A percentile compares a stretch with the other conserved stretches of the same genome.
Evolutionary conservation across 495 filamentous ascomycete genomes (phyloP).

Genomic region (Tuber magnatum): DNA sequence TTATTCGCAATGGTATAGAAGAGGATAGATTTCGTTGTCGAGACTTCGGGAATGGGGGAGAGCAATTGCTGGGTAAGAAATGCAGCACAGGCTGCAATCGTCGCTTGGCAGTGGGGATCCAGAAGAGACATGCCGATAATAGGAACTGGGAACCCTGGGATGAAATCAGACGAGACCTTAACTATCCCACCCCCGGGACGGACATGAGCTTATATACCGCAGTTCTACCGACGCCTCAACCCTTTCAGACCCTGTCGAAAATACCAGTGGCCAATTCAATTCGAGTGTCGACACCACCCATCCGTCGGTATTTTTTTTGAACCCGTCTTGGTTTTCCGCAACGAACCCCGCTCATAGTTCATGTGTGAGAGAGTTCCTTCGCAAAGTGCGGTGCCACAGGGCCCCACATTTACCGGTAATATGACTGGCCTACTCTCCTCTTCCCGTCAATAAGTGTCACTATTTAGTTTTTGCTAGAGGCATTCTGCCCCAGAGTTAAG

Average conservation of each 20-base stretch:
- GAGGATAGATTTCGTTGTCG: slow-evolving; percentile 12
- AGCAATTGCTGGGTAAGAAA: slow-evolving; percentile 9
- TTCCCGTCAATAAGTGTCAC: not conserved
- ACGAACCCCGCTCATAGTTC: not conserved
- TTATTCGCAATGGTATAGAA: slow-evolving; percentile 11
- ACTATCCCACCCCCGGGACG: not conserved
- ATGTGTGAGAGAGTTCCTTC: not conserved
- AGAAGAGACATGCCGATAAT: not conserved
- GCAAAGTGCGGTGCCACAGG: not conserved
- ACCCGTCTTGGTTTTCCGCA: not conserved
- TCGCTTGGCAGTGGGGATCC: not conserved
- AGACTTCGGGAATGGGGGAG: slow-evolving; percentile 24
- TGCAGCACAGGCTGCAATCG: not conserved
- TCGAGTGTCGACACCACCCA: not conserved
- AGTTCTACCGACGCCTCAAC: not conserved
- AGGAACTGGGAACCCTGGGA: not conserved
- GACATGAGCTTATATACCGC: not conserved
- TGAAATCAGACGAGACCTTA: not conserved
- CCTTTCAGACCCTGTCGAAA: not conserved
- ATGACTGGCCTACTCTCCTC: not conserved
- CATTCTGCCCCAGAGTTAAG: not conserved
- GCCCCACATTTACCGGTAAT: not conserved
- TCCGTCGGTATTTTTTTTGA: not conserved
- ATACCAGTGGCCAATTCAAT: not conserved
- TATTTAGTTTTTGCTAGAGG: not conserved